phyloP scores from a whole-genome alignment of 148 eudicot species.

The Fagopyrum tataricum region DNA sequence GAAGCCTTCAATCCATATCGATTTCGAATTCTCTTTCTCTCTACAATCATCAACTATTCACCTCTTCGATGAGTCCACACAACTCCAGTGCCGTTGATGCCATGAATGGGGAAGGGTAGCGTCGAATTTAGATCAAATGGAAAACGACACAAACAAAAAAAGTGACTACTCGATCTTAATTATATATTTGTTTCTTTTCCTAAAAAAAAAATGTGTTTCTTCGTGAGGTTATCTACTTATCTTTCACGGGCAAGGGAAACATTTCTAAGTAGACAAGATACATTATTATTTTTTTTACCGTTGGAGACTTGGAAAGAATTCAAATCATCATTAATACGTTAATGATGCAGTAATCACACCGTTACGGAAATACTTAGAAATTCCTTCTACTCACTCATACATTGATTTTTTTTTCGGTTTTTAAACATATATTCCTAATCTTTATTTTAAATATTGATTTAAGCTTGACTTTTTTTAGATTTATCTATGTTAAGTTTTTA shows the following conservation, averaged over 20 bases:
- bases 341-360: not conserved
- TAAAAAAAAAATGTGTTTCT: not conserved
- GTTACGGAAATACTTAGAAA: not conserved
- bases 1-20: conserved; percentile 25
- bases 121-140: conserved; percentile 7
- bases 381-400: not conserved
- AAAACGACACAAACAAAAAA: not conserved
- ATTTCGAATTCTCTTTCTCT: conserved; percentile 8
- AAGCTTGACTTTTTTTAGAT: too few relatives aligned
- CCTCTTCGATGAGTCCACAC: not conserved
- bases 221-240: not conserved
- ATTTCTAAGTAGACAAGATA: not conserved
- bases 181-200: not conserved
- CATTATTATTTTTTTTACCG: not conserved
- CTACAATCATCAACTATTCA: not conserved
- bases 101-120: conserved; percentile 3
- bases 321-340: not conserved
- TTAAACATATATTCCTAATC: not conserved
- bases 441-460: not conserved
- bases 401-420: too few relatives aligned
- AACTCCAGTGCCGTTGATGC: not conserved
- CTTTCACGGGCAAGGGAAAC: not conserved
- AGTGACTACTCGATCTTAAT: not conserved
- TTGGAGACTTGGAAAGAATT: conserved; percentile 1
- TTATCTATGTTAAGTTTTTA: not conserved